These are phyloP conservation scores for Linnemannia hyalina DNA, from an alignment of 192 early-diverging fungal genomes.

Conservation along the genomic window DNA sequence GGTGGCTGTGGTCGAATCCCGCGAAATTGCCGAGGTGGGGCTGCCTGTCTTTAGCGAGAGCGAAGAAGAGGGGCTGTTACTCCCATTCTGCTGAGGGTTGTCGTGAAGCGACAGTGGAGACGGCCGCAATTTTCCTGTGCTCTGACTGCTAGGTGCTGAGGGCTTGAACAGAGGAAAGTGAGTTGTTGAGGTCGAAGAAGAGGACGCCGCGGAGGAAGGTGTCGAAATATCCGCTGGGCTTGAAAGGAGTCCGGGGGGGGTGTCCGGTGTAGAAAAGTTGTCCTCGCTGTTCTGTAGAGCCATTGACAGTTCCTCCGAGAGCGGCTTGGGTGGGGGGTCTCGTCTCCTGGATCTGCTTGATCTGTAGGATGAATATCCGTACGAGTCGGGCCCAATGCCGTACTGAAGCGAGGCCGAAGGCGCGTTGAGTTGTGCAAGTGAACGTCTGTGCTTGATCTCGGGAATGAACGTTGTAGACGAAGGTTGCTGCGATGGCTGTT, in stretches of 20 bases:
- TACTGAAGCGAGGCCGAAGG: background rate
- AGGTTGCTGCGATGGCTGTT: background rate
- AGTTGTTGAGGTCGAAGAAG: background rate
- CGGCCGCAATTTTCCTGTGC: conserved; percentile 13
- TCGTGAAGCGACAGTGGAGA: conserved; percentile 34
- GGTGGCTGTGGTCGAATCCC: conserved; percentile 17
- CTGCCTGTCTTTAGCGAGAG: conserved; percentile 13
- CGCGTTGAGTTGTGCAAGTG: conserved; percentile 9
- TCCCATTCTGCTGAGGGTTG: conserved; percentile 5
- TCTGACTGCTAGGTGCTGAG: conserved; percentile 10
- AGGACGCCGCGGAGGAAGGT: conserved; percentile 30
- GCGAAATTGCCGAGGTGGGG: conserved; percentile 29
- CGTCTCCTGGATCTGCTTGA: conserved; percentile 1
- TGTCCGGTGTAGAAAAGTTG: conserved; percentile 26
- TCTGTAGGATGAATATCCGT: conserved; percentile 1
- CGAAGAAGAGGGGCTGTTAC: background rate
- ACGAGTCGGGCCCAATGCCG: background rate
- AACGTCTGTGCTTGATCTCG: conserved; percentile 24
- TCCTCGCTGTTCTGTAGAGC: conserved; percentile 25
- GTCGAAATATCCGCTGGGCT: conserved; percentile 43
- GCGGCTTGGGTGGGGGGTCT: conserved; percentile 23
- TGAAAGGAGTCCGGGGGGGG: conserved; percentile 26
- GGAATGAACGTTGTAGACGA: background rate
- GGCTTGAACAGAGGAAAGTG: conserved; percentile 51
- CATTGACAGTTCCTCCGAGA: conserved; percentile 50